Conservation (phyloP, 1,139 yeast species). For the Lodderomyces parapsilosis region DNA sequence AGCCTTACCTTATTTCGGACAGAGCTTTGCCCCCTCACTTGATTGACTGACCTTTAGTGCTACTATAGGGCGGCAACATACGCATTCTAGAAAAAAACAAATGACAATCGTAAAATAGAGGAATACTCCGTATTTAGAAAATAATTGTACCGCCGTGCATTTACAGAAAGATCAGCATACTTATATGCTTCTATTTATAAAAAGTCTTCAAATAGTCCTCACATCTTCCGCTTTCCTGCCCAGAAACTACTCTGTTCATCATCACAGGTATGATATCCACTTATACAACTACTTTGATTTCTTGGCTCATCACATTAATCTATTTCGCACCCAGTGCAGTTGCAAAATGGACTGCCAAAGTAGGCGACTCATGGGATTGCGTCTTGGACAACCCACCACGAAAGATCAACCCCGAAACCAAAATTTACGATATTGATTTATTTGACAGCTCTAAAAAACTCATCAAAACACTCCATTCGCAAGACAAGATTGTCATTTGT, state of each 20-base stretch:
- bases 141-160: background rate
- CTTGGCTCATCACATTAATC: background rate
- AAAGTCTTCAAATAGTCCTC: no score
- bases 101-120: background rate
- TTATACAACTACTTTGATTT: background rate
- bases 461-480: conserved; percentile 15
- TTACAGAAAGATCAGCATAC: background rate
- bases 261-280: background rate
- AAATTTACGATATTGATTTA: conserved; percentile 15
- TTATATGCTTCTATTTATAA: no score
- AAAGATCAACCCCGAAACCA: background rate
- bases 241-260: background rate
- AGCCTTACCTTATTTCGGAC: no score
- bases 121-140: background rate
- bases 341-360: background rate
- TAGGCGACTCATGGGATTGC: background rate
- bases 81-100: no score
- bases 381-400: background rate
- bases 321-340: background rate
- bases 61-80: background rate
- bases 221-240: no score
- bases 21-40: background rate
- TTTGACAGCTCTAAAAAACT: conserved; percentile 14
- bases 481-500: conserved; percentile 20
- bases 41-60: background rate